Conservation (phyloP, 352 stramenopile genomes). For the Phytophthora tentaculata region DNA sequence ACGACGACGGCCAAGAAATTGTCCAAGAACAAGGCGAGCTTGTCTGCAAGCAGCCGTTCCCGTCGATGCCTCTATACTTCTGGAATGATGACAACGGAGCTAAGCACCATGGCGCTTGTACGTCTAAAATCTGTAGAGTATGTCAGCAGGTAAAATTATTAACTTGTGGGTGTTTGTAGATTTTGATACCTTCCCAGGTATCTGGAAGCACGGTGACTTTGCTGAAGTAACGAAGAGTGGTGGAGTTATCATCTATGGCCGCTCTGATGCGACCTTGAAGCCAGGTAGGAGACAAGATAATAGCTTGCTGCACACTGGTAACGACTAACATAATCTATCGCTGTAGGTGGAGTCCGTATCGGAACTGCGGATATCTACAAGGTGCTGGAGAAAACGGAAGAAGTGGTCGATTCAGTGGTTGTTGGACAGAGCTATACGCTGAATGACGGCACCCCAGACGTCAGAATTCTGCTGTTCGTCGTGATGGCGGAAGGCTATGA, state of each 20-base stretch:
- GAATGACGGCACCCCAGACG: slow-evolving; percentile 69
- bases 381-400: slow-evolving; percentile 71
- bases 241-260: slow-evolving; percentile 79
- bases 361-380: slow-evolving; percentile 86
- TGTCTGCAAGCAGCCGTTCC: slow-evolving; percentile 81
- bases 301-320: no score
- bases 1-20: slow-evolving; percentile 63
- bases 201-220: slow-evolving; percentile 89
- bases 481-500: slow-evolving; percentile 51
- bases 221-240: slow-evolving; percentile 66
- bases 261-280: slow-evolving; percentile 82
- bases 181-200: slow-evolving; percentile 78
- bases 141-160: background rate
- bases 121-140: background rate
- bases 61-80: slow-evolving; percentile 86
- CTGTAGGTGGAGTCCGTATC: slow-evolving; percentile 69
- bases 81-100: slow-evolving; percentile 76
- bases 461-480: slow-evolving; percentile 81
- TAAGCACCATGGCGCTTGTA: slow-evolving; percentile 58
- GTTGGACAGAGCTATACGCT: slow-evolving; percentile 72
- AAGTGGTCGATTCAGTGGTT: slow-evolving; percentile 70
- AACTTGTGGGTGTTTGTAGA: slow-evolving; percentile 39
- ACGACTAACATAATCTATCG: no score
- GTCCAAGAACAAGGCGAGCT: slow-evolving; percentile 62
- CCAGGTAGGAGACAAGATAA: slow-evolving; percentile 51